phyloP scores from a whole-genome alignment of 768 basidiomycete species.

The Boletales sp. region DNA sequence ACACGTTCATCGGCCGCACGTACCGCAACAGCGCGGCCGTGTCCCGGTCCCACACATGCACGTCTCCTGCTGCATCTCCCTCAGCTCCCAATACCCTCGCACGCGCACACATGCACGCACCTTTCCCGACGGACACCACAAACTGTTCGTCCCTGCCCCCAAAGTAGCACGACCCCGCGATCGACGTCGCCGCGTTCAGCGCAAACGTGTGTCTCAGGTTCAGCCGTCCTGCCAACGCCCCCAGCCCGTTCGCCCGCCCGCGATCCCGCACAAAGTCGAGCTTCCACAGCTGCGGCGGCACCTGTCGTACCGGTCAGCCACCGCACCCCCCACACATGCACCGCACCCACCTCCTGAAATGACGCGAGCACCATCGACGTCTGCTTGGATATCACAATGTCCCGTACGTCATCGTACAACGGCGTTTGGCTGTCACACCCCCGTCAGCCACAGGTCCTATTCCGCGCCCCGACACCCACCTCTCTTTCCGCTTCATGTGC shows the following conservation, averaged over 20 bases:
- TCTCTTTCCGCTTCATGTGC: conserved; percentile 41
- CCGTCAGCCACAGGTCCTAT: background rate
- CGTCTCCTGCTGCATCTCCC: conserved; percentile 61
- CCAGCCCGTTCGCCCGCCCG: conserved; percentile 29
- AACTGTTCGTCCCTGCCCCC: conserved; percentile 75
- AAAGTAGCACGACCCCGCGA: conserved; percentile 78
- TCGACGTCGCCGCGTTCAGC: conserved; percentile 61
- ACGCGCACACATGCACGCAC: conserved; percentile 32
- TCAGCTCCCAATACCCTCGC: too few species aligned
- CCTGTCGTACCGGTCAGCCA: conserved; percentile 32
- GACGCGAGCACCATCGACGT: conserved; percentile 42
- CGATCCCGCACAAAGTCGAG: conserved; percentile 57
- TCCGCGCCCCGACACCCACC: conserved; percentile 26
- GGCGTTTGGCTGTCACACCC: conserved; percentile 42
- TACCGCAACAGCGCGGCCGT: conserved; percentile 68
- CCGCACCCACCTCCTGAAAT: conserved; percentile 21
- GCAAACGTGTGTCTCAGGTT: conserved; percentile 60
- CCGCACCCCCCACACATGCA: background rate
- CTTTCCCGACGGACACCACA: conserved; percentile 77
- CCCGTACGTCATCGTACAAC: conserved; percentile 49
- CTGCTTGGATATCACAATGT: conserved; percentile 44
- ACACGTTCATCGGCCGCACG: conserved; percentile 50
- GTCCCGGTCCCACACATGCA: conserved; percentile 85
- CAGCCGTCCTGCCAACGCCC: conserved; percentile 19
- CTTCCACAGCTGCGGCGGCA: conserved; percentile 74